These are phyloP conservation scores for Microdochium nivale DNA, from an alignment of 2,329 filamentous ascomycete genomes.

Conservation along the genomic window DNA sequence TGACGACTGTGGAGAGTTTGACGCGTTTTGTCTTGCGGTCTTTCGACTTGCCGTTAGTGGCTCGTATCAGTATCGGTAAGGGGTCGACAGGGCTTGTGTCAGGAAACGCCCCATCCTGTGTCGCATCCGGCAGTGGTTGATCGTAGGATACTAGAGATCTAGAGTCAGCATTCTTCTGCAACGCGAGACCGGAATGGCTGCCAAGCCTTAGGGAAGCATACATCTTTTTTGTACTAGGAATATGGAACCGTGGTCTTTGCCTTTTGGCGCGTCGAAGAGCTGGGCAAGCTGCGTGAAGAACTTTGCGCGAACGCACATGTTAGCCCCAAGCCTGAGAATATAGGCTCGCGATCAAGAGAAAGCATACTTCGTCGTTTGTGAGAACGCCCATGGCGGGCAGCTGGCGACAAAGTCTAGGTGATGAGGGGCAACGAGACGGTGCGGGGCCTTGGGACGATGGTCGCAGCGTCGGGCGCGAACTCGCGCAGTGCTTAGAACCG, in stretches of 20 bases:
- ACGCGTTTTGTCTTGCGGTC: slow-evolving; percentile 48
- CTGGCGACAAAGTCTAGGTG: background rate
- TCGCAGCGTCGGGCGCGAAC: background rate
- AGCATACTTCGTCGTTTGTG: slow-evolving; percentile 51
- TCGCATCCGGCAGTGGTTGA: slow-evolving; percentile 31
- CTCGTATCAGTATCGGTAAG: slow-evolving; percentile 71
- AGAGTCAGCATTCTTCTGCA: background rate
- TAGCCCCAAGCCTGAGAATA: too few relatives aligned
- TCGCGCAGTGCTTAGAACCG: background rate
- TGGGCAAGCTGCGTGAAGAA: slow-evolving; percentile 60
- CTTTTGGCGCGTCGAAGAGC: slow-evolving; percentile 59
- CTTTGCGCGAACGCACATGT: background rate
- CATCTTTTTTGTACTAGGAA: slow-evolving; percentile 70
- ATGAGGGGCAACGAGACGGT: background rate
- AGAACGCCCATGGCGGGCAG: slow-evolving; percentile 34
- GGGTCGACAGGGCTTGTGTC: slow-evolving; percentile 52
- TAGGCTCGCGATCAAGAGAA: background rate
- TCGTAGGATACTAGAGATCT: slow-evolving; percentile 29
- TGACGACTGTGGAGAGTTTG: slow-evolving; percentile 78
- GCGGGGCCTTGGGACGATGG: background rate
- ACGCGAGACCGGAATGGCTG: slow-evolving; percentile 1
- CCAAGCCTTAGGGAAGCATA: slow-evolving; percentile 26
- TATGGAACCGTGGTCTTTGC: slow-evolving; percentile 64
- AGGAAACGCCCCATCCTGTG: slow-evolving; percentile 43
- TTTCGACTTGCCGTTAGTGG: slow-evolving; percentile 68